Base-by-base conservation (phyloP, 2,329 filamentous ascomycete species). In the Colletotrichum ledebouriae region DNA sequence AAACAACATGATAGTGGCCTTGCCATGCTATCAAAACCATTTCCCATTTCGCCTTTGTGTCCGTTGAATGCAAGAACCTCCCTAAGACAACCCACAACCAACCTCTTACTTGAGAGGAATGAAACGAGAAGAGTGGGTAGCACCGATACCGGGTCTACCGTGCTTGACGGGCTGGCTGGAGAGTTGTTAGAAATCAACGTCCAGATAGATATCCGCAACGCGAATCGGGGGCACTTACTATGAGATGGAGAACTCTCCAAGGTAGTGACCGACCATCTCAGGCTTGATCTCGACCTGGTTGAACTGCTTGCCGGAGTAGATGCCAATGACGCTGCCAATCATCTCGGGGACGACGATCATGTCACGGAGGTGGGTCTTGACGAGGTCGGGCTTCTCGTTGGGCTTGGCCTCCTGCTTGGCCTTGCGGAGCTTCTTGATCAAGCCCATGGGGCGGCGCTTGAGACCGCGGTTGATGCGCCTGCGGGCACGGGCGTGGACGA, bases 281-380 rank as follows among this genome's bases (percentile, higher is more conserved):
- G 96, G 96, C 92, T 98, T 98, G 88, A 99, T 96, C 87, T 99
- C 96, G 79, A 99, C 94, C 90, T 98, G 95, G 92, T 99, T 99
- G 93, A 99, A 99, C 87, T 98, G 94, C 92, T 99, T 99, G 83
- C 96, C 96, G 76, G 94, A 97, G 93, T 99, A 99, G 89, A 99
- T 96, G 83, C 94, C 96, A 80, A 99, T 92, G 80, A 99, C 95
- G 85, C 89, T 93, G 80, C 96, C 96, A 82, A 99, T 99, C 96
- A 99, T 98, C 90, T 99, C 96, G 79, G 96, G 96, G 78, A 99
- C 96, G 82, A 99, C 91, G 84, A 99, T 98, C 96, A 99, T 99
- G 89, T 99, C 92, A 86, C 95, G 94, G 80, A 99, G 92, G 85
- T 99, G 95, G 73, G 95, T 99, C 92, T 98, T 98, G 89, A 98